These are phyloP conservation scores for Citrullus colocynthis DNA, from an alignment of 306 rosid species.

Conservation along the genomic window DNA sequence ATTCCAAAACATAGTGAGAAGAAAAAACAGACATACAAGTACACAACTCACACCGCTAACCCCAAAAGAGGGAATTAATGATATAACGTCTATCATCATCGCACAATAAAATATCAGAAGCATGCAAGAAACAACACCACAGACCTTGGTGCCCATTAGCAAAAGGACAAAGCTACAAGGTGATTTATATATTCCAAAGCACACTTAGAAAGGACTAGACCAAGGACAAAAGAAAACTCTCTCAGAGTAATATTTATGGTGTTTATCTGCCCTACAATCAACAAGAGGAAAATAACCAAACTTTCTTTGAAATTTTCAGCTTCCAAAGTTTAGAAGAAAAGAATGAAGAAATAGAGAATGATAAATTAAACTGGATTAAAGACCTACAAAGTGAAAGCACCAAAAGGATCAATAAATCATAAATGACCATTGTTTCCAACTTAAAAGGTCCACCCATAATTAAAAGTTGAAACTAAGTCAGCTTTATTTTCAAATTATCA, in stretches of 20 bases:
- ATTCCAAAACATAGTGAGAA: not conserved
- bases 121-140: not conserved
- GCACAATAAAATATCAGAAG: not conserved
- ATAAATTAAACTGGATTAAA: too few species aligned
- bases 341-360: not conserved
- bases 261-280: not conserved
- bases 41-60: not conserved
- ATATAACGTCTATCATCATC: not conserved
- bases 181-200: not conserved
- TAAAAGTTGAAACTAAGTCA: not conserved
- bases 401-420: not conserved
- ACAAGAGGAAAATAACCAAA: not conserved
- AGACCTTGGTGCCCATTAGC: not conserved
- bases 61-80: not conserved
- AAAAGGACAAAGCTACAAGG: not conserved
- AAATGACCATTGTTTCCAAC: not conserved
- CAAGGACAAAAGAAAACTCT: not conserved
- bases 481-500: too few species aligned
- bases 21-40: not conserved
- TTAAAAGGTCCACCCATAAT: not conserved
- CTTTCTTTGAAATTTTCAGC: not conserved
- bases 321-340: not conserved
- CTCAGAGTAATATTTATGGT: not conserved
- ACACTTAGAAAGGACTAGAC: not conserved
- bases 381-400: too few species aligned